Base-by-base conservation (phyloP, 495 filamentous ascomycete genomes). In the Penicillium atrosanguineum region DNA sequence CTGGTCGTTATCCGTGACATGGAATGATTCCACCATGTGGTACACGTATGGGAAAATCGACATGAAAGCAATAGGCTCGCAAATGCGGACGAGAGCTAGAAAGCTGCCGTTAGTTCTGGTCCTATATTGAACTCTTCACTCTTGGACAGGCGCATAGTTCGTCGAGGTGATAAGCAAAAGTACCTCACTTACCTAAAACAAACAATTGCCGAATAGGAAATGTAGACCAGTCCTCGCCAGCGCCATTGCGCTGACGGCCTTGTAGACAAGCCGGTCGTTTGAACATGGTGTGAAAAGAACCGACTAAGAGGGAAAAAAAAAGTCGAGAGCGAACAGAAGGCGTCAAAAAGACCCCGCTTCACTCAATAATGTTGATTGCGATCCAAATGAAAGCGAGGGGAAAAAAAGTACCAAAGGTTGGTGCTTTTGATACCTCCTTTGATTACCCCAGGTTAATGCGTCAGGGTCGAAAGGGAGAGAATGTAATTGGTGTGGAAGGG, bases 41-140 rank as follows among this genome's bases (percentile, higher is more conserved):
- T 96, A 99, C 64, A 93, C 91, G 67, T 99, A 99, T 4, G 94
- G 95, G 65, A 99, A 97, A 60, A 99, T 96, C 46, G 91, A 96
- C 88, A 96, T 97, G 79, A 99, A 97, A 9, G 94, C 95, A 69
- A 99, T 96, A 43, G 94, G 94, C 70, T 99, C 94, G 78, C 90
- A 96, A 70, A 99, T 95, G 60, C 94, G 86, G 67, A 90, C 95
- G 57, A 96, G 71, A 31, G 92, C 94, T 97, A 59, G 61, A 45
- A 45, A 37, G 50, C 42, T 4, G 46, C 51, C 57, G 71, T 82
- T 61, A 82, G 74, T 64, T 49, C 21, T 25, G 29, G 19, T 38
- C 25, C 37, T 11, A 20, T 47, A 31, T 36, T 28, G 44, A 39
- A 41, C 40, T 49, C 43, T 40, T 21, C 29, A 37, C 21, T 45